A percentile compares a stretch with the other conserved stretches of the same genome.
These are phyloP conservation scores for Neurospora discreta DNA, from an alignment of 495 filamentous ascomycete genomes.

Conservation along the genomic window DNA sequence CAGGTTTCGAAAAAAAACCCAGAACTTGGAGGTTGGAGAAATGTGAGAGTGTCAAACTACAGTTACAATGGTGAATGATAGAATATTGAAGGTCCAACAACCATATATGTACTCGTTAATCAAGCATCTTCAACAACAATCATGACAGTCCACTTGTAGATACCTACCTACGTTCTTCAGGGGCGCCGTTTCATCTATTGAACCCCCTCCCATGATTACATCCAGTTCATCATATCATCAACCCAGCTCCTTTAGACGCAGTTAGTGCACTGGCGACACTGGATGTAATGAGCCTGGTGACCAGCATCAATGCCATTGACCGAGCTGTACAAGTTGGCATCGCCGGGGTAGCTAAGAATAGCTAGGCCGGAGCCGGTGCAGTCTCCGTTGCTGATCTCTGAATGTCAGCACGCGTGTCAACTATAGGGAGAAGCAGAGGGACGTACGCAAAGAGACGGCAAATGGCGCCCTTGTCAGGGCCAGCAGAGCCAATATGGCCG, in stretches of 20 bases:
- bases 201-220: not conserved
- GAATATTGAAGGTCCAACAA: not conserved
- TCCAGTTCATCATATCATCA: not conserved
- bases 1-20: no score
- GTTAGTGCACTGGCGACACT: not conserved
- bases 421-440: not conserved
- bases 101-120: not conserved
- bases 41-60: not conserved
- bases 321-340: not conserved
- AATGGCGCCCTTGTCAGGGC: not conserved
- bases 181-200: not conserved
- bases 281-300: not conserved
- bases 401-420: not conserved
- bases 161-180: not conserved
- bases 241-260: not conserved
- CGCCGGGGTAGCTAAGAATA: not conserved
- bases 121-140: no score
- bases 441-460: not conserved
- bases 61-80: not conserved
- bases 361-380: not conserved
- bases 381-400: not conserved
- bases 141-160: not conserved
- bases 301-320: not conserved
- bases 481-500: not conserved
- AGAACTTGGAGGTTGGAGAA: no score